phyloP scores from a whole-genome alignment of 805 yeast genomes.

The Maudiozyma pseudohumilis region DNA sequence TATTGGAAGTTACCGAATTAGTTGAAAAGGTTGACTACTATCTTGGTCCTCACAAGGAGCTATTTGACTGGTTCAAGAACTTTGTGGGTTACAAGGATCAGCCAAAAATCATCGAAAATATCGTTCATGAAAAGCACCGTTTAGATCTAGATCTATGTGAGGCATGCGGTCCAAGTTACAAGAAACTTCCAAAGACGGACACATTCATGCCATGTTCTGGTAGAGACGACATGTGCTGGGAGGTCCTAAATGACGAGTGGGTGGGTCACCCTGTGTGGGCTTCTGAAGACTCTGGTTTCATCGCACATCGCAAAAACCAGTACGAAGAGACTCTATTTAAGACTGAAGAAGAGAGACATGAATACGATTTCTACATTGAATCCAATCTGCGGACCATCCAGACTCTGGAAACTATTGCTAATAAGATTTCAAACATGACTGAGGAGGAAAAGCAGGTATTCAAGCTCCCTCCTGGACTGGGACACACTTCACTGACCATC shows the following conservation, averaged over 20 bases:
- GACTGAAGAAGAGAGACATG: constrained; percentile 96
- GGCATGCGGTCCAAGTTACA: constrained; percentile 90
- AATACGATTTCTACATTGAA: constrained; percentile 92
- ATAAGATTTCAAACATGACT: constrained; percentile 86
- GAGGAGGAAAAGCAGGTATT: constrained; percentile 79
- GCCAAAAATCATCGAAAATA: constrained; percentile 81
- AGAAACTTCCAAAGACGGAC: constrained; percentile 86
- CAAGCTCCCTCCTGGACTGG: constrained; percentile 86
- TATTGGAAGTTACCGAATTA: constrained; percentile 72
- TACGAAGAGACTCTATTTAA: constrained; percentile 92
- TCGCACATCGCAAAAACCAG: constrained; percentile 97
- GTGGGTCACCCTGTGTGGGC: constrained; percentile 99
- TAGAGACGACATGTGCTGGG: constrained; percentile 99
- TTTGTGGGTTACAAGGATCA: constrained; percentile 84
- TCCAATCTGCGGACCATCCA: constrained; percentile 91
- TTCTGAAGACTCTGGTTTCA: constrained; percentile 96
- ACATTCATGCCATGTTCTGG: constrained; percentile 97
- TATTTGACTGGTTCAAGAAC: constrained; percentile 82
- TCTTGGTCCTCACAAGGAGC: constrained; percentile 69
- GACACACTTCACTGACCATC: constrained; percentile 82
- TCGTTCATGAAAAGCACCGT: constrained; percentile 79
- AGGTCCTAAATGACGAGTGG: constrained; percentile 96
- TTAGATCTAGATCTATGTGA: constrained; percentile 84
- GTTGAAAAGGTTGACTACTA: constrained; percentile 80
- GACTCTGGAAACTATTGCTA: constrained; percentile 88